A percentile compares a stretch with the other conserved stretches of the same genome.
These are phyloP conservation scores for Pisolithus albus DNA, from an alignment of 768 basidiomycete genomes.

Conservation along the genomic window DNA sequence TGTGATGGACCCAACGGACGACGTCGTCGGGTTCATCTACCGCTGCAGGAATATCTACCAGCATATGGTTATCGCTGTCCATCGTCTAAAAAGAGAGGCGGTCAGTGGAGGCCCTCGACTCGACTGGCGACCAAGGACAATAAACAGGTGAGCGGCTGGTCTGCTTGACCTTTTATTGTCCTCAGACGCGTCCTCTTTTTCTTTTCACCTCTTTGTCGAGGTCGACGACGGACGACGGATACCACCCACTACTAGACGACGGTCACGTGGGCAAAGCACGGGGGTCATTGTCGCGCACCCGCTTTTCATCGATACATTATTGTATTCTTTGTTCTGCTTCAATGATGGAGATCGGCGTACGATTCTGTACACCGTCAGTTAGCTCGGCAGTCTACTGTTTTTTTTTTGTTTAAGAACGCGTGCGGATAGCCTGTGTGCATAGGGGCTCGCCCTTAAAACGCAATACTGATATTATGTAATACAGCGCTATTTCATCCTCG, in stretches of 20 bases:
- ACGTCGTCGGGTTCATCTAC: constrained; percentile 7
- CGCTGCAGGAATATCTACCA: constrained; percentile 12
- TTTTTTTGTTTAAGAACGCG: too few relatives aligned
- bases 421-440: too few relatives aligned
- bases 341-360: too few relatives aligned
- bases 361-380: too few relatives aligned
- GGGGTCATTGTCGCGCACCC: too few relatives aligned
- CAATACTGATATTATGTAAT: not conserved
- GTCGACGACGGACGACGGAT: not conserved
- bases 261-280: not conserved
- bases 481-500: not conserved
- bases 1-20: constrained; percentile 25
- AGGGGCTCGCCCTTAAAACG: too few relatives aligned
- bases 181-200: not conserved
- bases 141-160: not conserved
- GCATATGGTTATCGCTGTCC: constrained; percentile 3
- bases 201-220: not conserved
- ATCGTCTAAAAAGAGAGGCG: not conserved
- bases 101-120: not conserved
- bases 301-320: too few relatives aligned
- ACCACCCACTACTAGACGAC: not conserved
- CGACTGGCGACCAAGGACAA: not conserved
- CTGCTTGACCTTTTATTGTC: not conserved
- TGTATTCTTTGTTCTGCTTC: too few relatives aligned
- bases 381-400: too few relatives aligned